Evolutionary conservation across 2,329 filamentous ascomycete genomes (phyloP), one percentile per base, ranked within the genome.

Genomic region (Penicillium brasilianum): DNA sequence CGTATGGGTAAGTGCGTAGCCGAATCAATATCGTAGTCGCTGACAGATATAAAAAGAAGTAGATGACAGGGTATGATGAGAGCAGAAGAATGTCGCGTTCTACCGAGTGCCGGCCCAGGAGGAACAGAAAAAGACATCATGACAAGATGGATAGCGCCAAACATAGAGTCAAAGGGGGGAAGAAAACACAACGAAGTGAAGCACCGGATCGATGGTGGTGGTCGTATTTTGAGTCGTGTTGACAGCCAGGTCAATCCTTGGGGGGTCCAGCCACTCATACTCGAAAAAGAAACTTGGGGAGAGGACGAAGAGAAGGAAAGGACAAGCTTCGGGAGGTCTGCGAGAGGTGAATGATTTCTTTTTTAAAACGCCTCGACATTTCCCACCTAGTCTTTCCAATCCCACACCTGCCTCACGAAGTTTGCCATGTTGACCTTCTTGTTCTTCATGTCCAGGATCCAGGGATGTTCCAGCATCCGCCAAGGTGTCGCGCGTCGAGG

Each of bases 401-500:
- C 95, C 95, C 95, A 99, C 46, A 99, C 95, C 71, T 95, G 93
- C 63, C 89, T 88, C 61, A 99, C 85, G 78, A 97, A 99, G 72
- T 93, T 91, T 67, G 88, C 88, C 93, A 99, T 98, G 79, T 98
- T 98, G 76, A 99, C 95, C 69, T 95, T 92, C 83, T 97, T 98
- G 57, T 87, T 85, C 72, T 90, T 90, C 92, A 98, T 98, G 73
- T 99, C 95, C 44, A 92, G 83, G 89, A 99, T 97, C 95, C 95
- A 99, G 1, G 95, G 95, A 80, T 99, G 95, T 75, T 99, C 95
- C 66, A 97, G 87, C 93, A 99, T 99, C 72, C 94, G 91, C 95
- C 95, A 99, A 13, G 95, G 95, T 61, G 91, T 96, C 32, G 94
- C 95, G 75, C 95, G 86, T 72, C 93, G 88, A 60, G 85, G 85